These are phyloP conservation scores for Platanus orientalis DNA, from an alignment of 164 flowering plant genomes.

Conservation along the genomic window DNA sequence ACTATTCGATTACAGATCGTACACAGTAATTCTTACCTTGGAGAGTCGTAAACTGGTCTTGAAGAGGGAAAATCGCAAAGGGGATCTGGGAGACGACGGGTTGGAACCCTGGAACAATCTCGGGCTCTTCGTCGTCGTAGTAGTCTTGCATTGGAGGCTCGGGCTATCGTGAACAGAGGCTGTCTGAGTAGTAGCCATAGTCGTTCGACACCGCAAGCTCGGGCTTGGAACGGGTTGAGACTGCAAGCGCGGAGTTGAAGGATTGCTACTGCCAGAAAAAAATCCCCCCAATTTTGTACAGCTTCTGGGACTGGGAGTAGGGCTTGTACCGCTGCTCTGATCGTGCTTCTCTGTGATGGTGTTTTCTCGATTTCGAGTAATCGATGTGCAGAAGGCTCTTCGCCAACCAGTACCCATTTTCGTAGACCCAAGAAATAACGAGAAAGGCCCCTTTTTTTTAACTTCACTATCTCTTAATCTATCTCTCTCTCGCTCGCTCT, in stretches of 20 bases:
- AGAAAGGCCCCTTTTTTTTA: neutral
- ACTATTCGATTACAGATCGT: neutral
- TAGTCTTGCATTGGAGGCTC: constrained; percentile 56
- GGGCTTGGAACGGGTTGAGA: constrained; percentile 27
- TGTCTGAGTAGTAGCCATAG: constrained; percentile 5
- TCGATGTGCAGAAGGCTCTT: constrained; percentile 82
- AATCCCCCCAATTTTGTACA: constrained; percentile 43
- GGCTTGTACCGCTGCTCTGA: constrained; percentile 20
- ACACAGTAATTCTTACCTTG: constrained; percentile 36
- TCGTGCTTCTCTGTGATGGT: constrained; percentile 16
- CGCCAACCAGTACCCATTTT: constrained; percentile 92
- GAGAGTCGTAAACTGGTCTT: constrained; percentile 63
- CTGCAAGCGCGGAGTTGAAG: constrained; percentile 64
- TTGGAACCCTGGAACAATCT: constrained; percentile 29
- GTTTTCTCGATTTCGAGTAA: constrained; percentile 48
- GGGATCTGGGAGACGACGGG: constrained; percentile 77
- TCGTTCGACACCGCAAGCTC: constrained; percentile 31
- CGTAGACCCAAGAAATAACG: too few relatives aligned
- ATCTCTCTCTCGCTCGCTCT: neutral
- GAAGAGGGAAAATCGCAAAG: constrained; percentile 69
- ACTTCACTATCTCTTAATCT: too few relatives aligned
- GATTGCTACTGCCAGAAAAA: constrained; percentile 48
- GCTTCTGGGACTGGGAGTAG: constrained; percentile 44
- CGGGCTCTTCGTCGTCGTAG: constrained; percentile 30
- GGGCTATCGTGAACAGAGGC: constrained; percentile 37